phyloP scores from a whole-genome alignment of 2,329 filamentous ascomycete species.

The Fusarium globosum region DNA sequence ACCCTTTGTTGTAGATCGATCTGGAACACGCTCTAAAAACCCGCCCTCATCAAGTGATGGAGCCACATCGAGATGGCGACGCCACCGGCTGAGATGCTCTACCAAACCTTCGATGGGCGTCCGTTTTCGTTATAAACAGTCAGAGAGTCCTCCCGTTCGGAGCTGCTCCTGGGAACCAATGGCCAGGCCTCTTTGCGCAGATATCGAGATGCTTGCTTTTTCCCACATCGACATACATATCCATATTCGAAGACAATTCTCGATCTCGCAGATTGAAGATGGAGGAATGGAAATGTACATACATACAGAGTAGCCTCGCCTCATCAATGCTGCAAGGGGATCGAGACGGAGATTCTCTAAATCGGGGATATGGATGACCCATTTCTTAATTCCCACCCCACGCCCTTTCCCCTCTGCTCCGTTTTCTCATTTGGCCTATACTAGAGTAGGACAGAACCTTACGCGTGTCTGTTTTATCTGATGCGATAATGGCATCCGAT shows the following conservation, averaged over 20 bases:
- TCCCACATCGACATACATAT: not conserved
- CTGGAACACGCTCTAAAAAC: slow-evolving; percentile 20
- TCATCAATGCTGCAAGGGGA: slow-evolving; percentile 23
- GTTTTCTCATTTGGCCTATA: not conserved
- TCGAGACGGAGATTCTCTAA: slow-evolving; percentile 5
- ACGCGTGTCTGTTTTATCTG: not conserved
- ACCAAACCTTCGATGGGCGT: slow-evolving; percentile 36
- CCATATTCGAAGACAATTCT: slow-evolving; percentile 1
- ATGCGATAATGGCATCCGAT: slow-evolving; percentile 5
- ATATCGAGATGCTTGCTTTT: slow-evolving; percentile 18
- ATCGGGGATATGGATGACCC: slow-evolving; percentile 1
- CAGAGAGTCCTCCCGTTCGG: not conserved
- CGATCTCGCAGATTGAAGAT: not conserved
- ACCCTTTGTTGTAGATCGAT: slow-evolving; percentile 28
- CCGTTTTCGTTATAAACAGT: slow-evolving; percentile 7
- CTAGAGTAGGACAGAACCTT: not conserved
- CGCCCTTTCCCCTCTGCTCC: not conserved
- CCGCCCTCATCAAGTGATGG: slow-evolving; percentile 16
- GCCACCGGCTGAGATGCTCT: slow-evolving; percentile 39
- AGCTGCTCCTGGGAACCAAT: slow-evolving; percentile 6
- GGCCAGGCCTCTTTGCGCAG: not conserved
- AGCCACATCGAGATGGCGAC: slow-evolving; percentile 39
- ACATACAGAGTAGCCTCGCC: not conserved
- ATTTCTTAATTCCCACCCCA: not conserved
- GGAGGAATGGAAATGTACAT: not conserved